Conservation (phyloP, 495 filamentous ascomycete species). For the Physcia stellaris region DNA sequence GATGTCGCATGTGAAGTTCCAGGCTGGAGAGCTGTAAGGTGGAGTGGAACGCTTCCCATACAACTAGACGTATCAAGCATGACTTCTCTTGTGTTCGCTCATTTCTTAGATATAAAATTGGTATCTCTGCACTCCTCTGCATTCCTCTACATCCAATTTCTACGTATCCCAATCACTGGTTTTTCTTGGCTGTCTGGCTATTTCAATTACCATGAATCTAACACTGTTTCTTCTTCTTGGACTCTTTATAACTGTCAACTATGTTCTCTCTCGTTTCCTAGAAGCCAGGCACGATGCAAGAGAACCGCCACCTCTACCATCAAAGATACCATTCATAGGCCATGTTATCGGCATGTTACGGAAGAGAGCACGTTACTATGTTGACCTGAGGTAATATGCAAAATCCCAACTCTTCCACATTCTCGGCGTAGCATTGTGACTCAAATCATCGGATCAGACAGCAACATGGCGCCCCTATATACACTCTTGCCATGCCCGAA, state of each 20-base stretch:
- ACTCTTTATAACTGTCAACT: not conserved
- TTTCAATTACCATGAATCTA: not conserved
- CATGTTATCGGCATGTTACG: constrained; percentile 19
- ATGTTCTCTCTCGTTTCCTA: not conserved
- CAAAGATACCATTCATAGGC: constrained; percentile 17
- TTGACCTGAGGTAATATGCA: constrained; percentile 2
- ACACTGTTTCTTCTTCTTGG: not conserved
- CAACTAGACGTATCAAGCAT: too few relatives aligned
- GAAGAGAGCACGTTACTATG: constrained; percentile 13
- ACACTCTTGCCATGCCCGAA: constrained; percentile 21
- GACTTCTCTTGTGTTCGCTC: too few relatives aligned
- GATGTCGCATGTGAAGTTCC: too few relatives aligned
- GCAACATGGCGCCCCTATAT: constrained; percentile 17
- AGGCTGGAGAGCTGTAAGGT: too few relatives aligned
- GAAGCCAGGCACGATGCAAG: constrained; percentile 10
- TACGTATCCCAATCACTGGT: too few relatives aligned
- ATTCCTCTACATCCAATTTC: too few relatives aligned
- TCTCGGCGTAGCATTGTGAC: too few relatives aligned
- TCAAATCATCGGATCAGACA: constrained; percentile 5
- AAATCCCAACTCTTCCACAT: constrained; percentile 9
- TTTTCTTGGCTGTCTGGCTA: too few relatives aligned
- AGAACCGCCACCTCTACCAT: constrained; percentile 18
- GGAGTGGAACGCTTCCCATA: too few relatives aligned
- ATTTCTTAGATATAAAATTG: too few relatives aligned
- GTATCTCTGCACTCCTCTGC: too few relatives aligned